Conservation (phyloP, 2,329 filamentous ascomycete species). For the Neurospora sp. region DNA sequence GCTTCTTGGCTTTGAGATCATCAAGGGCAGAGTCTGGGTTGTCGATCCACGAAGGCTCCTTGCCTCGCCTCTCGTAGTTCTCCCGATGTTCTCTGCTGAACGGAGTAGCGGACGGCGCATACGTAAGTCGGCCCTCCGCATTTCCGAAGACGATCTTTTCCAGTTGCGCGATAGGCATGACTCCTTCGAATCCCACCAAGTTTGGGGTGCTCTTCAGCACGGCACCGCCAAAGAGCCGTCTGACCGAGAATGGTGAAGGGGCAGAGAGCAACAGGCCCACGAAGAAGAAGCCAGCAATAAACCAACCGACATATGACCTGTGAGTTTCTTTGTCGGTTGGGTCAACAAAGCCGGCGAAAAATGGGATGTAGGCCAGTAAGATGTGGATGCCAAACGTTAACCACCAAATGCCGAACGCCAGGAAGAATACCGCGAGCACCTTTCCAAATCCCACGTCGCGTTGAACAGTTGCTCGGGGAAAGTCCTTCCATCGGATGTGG, state of each 20-base stretch:
- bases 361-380: background rate
- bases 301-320: background rate
- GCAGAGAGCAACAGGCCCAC: background rate
- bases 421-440: background rate
- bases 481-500: conserved; percentile 24
- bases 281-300: background rate
- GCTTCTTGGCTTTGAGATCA: background rate
- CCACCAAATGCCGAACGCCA: background rate
- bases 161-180: background rate
- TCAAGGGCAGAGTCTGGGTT: background rate
- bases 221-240: background rate
- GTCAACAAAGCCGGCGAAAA: background rate
- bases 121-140: background rate
- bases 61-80: conserved; percentile 17
- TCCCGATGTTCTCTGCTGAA: background rate
- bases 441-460: background rate
- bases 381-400: background rate
- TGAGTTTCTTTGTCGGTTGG: background rate
- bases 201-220: background rate
- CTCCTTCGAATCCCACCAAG: background rate
- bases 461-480: conserved; percentile 14
- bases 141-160: background rate
- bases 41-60: conserved; percentile 15
- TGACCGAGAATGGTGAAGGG: background rate
- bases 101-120: background rate